Percentiles rank a stretch among this genome's conserved stretches.
phyloP scores from a whole-genome alignment of 2,329 filamentous ascomycete species.

The Penicillium sp. region DNA sequence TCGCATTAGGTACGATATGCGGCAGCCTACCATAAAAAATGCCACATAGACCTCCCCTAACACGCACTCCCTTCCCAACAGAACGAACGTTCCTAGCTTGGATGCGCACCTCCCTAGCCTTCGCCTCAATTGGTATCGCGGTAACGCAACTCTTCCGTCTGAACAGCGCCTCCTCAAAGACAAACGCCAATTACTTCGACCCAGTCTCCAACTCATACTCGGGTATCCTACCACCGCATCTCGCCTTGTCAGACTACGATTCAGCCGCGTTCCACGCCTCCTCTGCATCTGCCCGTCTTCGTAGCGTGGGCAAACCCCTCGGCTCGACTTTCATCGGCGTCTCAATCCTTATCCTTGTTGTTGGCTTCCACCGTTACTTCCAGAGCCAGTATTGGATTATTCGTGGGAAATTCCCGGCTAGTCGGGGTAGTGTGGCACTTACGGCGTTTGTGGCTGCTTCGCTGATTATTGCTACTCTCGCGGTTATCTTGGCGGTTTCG shows the following conservation, averaged over 20 bases:
- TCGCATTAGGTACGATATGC: slow-evolving; percentile 56
- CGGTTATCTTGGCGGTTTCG: slow-evolving; percentile 59
- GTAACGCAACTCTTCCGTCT: slow-evolving; percentile 66
- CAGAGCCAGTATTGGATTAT: slow-evolving; percentile 68
- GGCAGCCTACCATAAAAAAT: neutral
- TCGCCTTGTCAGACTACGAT: slow-evolving; percentile 20
- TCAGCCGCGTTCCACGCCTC: slow-evolving; percentile 16
- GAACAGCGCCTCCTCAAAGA: slow-evolving; percentile 48
- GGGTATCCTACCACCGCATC: slow-evolving; percentile 19
- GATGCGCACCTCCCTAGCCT: slow-evolving; percentile 65
- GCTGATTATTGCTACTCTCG: slow-evolving; percentile 59
- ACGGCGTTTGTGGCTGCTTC: slow-evolving; percentile 56
- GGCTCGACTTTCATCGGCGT: slow-evolving; percentile 65
- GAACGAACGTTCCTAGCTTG: slow-evolving; percentile 69
- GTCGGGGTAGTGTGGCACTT: slow-evolving; percentile 61
- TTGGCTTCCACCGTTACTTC: slow-evolving; percentile 66
- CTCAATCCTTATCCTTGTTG: slow-evolving; percentile 58
- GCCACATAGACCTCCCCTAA: slow-evolving; percentile 7
- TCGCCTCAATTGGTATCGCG: slow-evolving; percentile 65
- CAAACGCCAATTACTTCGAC: slow-evolving; percentile 4
- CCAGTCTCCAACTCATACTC: neutral
- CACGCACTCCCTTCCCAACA: slow-evolving; percentile 26
- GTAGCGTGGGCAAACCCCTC: slow-evolving; percentile 59
- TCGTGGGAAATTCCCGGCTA: slow-evolving; percentile 64
- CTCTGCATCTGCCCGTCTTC: slow-evolving; percentile 37